phyloP scores from a whole-genome alignment of 2,329 filamentous ascomycete species.

The Sporothrix euskadiensis region DNA sequence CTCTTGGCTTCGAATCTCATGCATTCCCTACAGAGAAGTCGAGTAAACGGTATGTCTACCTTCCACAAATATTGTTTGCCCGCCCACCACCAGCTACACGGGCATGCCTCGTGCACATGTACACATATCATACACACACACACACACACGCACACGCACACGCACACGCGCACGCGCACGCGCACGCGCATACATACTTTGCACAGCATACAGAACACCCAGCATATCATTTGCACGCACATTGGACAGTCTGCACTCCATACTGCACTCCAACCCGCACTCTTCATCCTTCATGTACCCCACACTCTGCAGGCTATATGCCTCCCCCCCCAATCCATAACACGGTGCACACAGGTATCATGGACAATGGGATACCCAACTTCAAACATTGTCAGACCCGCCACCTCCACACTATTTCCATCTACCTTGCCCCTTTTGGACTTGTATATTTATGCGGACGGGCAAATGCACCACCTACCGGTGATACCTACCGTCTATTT shows the following conservation, averaged over 20 bases:
- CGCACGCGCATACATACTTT: background rate
- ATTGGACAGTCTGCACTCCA: background rate
- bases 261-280: background rate
- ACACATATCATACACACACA: background rate
- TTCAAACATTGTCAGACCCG: background rate
- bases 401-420: no score
- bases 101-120: background rate
- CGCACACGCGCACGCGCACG: background rate
- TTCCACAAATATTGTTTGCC: background rate
- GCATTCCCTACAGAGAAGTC: constrained; percentile 33
- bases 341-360: background rate
- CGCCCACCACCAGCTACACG: background rate
- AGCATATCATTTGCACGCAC: background rate
- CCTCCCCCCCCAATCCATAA: background rate
- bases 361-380: background rate
- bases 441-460: background rate
- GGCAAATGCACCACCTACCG: background rate
- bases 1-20: constrained; percentile 37
- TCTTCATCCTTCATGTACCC: background rate
- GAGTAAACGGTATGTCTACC: constrained; percentile 35
- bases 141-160: background rate
- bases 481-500: background rate
- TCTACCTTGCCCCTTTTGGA: background rate
- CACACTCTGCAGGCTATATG: background rate
- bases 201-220: background rate